Conservation (phyloP, 2,329 filamentous ascomycete genomes). For the Fusarium pininemorale region DNA sequence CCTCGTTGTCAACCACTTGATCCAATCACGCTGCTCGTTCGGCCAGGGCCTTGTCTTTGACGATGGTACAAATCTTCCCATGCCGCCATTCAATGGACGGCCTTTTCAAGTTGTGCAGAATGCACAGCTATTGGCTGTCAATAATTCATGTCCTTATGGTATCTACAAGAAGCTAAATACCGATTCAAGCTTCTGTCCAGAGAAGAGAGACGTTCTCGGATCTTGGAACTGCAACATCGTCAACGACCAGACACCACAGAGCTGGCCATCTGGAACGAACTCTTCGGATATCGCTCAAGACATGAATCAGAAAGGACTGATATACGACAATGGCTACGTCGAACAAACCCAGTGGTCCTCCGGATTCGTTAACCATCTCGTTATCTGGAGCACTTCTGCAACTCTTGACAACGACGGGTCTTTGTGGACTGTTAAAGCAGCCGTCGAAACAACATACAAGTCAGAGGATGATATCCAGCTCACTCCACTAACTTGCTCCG, state of each 20-base stretch:
- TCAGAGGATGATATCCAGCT: background rate
- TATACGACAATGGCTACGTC: background rate
- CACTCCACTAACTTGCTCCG: background rate
- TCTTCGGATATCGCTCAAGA: background rate
- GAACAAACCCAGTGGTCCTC: background rate
- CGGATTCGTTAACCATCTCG: background rate
- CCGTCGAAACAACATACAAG: background rate
- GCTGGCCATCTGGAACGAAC: background rate
- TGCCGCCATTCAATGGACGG: background rate
- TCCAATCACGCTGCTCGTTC: background rate
- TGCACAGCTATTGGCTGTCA: background rate
- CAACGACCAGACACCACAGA: background rate
- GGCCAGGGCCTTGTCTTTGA: background rate
- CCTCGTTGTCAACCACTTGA: background rate
- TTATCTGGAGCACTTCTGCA: background rate
- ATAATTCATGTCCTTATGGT: background rate
- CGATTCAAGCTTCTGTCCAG: background rate
- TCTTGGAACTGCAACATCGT: background rate
- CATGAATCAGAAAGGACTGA: background rate
- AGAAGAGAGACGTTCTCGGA: background rate
- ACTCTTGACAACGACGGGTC: background rate
- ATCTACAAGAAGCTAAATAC: background rate
- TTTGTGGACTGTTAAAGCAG: background rate
- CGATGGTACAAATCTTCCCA: background rate
- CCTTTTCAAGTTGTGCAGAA: background rate